Evolutionary conservation across 1,284 basidiomycete species (phyloP).

Genomic region (Ustilago loliicola): DNA sequence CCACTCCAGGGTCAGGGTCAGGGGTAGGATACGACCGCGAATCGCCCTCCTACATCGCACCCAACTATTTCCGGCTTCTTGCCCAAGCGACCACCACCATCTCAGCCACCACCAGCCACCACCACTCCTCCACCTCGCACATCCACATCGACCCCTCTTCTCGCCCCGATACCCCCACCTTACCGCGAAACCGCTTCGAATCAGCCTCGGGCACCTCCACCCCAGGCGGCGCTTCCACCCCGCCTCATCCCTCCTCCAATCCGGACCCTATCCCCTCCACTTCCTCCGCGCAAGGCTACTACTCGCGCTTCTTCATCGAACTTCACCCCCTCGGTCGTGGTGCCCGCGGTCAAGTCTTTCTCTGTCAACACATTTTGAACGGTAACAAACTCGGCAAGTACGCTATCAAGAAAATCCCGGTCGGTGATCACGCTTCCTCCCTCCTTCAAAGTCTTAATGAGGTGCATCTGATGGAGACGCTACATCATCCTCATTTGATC

Average conservation of each 20-base stretch:
- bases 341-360: conserved; percentile 87
- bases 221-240: conserved; percentile 5
- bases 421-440: conserved; percentile 76
- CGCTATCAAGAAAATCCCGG: conserved; percentile 94
- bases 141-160: not conserved
- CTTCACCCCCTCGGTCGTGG: conserved; percentile 89
- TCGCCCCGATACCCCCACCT: conserved; percentile 13
- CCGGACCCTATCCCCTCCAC: conserved; percentile 31
- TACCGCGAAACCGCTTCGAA: conserved; percentile 26
- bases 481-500: conserved; percentile 91
- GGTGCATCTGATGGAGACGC: conserved; percentile 84
- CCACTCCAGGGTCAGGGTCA: too few relatives aligned
- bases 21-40: conserved; percentile 2
- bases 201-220: conserved; percentile 35
- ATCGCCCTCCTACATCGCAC: conserved; percentile 39
- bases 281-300: conserved; percentile 72
- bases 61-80: conserved; percentile 63
- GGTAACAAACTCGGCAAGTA: conserved; percentile 79
- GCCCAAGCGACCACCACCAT: conserved; percentile 37
- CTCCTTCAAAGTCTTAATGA: conserved; percentile 69
- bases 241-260: conserved; percentile 16
- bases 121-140: not conserved
- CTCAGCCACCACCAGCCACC: not conserved
- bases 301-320: conserved; percentile 84
- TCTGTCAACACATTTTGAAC: conserved; percentile 86